Conservation (phyloP, 208 protist species). For the Crithidia bombi region DNA sequence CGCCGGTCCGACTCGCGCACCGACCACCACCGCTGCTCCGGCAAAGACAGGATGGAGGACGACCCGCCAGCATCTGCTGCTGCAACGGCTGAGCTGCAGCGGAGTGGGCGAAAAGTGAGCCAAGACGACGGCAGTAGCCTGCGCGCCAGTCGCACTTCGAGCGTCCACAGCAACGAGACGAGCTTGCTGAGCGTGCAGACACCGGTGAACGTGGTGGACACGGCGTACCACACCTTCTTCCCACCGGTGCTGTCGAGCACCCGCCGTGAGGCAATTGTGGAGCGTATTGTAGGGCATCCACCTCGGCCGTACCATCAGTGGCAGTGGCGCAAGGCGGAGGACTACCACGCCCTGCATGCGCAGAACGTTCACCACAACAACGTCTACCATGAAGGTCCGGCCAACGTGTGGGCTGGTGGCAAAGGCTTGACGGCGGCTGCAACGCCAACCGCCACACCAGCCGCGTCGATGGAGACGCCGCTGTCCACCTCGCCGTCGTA, state of each 20-base stretch:
- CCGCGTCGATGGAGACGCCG: neutral
- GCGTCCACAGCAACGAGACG: conserved; percentile 12
- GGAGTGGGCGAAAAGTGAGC: neutral
- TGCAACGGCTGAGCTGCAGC: neutral
- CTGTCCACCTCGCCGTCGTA: conserved; percentile 8
- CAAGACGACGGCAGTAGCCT: neutral
- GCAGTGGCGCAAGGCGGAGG: conserved; percentile 45
- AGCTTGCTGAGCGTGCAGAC: conserved; percentile 12
- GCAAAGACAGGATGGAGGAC: neutral
- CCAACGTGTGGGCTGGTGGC: neutral
- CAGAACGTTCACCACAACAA: conserved; percentile 36
- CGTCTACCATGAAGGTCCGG: conserved; percentile 19
- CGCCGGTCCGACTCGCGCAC: neutral
- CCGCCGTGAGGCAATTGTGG: conserved; percentile 37
- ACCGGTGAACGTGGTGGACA: conserved; percentile 39
- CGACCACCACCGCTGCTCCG: neutral
- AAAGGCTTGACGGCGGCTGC: neutral
- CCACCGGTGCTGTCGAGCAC: conserved; percentile 35
- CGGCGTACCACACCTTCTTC: conserved; percentile 60
- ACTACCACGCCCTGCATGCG: conserved; percentile 36
- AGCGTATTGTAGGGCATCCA: conserved; percentile 34
- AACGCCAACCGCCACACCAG: neutral
- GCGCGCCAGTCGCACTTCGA: conserved; percentile 10
- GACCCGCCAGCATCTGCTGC: neutral
- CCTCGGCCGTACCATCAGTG: conserved; percentile 44